A percentile compares a stretch with the other conserved stretches of the same genome.
Conservation (phyloP, 2,329 filamentous ascomycete species). For the Cladophialophora immunda region DNA sequence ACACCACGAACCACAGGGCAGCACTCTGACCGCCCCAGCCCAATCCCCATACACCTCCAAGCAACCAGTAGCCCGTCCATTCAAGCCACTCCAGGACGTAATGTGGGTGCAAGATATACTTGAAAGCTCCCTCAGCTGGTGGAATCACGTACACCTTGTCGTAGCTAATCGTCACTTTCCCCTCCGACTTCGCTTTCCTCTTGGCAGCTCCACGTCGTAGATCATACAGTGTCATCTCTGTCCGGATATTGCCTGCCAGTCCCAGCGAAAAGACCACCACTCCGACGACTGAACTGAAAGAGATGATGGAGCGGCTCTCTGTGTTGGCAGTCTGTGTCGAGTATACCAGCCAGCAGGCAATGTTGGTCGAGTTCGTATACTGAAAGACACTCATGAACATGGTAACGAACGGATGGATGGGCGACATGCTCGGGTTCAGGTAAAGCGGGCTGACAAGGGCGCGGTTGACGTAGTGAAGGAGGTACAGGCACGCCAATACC, state of each 20-base stretch:
- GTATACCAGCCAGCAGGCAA: conserved; percentile 78
- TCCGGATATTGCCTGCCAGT: conserved; percentile 81
- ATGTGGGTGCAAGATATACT: conserved; percentile 85
- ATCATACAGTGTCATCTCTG: conserved; percentile 88
- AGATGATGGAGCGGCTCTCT: conserved; percentile 59
- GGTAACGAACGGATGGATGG: conserved; percentile 78
- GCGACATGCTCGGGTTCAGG: conserved; percentile 88
- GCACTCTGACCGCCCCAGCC: conserved; percentile 71
- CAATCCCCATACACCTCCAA: conserved; percentile 50
- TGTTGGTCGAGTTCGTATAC: conserved; percentile 76
- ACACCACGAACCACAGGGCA: conserved; percentile 81
- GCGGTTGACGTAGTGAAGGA: conserved; percentile 90
- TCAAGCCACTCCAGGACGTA: conserved; percentile 98
- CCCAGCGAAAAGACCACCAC: conserved; percentile 79
- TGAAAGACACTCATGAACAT: conserved; percentile 75
- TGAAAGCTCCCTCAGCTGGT: conserved; percentile 78
- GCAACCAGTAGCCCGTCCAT: conserved; percentile 87
- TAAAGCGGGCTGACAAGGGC: conserved; percentile 82
- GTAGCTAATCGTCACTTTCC: conserved; percentile 59
- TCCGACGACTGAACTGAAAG: conserved; percentile 59
- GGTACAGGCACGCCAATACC: conserved; percentile 56
- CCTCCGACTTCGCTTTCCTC: conserved; percentile 39
- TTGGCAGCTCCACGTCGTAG: conserved; percentile 75
- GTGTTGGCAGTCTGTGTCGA: conserved; percentile 21
- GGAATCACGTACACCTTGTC: conserved; percentile 87